A percentile compares a stretch with the other conserved stretches of the same genome.
Conservation (phyloP, 805 yeast species). For the Sporopachydermia lactativora region DNA sequence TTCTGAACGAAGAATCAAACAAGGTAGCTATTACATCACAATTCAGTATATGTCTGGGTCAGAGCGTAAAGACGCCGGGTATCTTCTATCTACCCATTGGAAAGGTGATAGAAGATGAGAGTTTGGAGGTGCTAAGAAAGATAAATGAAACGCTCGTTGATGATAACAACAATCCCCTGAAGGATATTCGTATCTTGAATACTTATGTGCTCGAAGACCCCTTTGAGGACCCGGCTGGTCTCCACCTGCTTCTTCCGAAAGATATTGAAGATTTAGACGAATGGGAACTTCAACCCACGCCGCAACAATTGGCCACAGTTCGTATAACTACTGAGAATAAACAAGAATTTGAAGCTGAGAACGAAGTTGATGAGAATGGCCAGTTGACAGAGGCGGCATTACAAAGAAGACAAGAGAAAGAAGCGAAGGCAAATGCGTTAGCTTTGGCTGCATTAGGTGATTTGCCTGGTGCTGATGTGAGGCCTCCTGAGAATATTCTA, state of each 20-base stretch:
- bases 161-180: conserved; percentile 25
- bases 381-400: conserved; percentile 17
- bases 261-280: conserved; percentile 10
- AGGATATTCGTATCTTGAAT: conserved; percentile 37
- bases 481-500: conserved; percentile 47
- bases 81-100: conserved; percentile 31
- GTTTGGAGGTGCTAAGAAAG: conserved; percentile 27
- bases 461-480: conserved; percentile 38
- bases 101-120: conserved; percentile 31
- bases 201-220: conserved; percentile 41
- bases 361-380: conserved; percentile 7
- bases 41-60: background rate
- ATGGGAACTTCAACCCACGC: conserved; percentile 18
- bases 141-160: conserved; percentile 29
- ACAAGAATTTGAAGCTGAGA: conserved; percentile 12
- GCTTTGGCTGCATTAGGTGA: conserved; percentile 55
- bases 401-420: conserved; percentile 17
- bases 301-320: conserved; percentile 20
- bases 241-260: conserved; percentile 7
- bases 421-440: conserved; percentile 39
- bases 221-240: conserved; percentile 23
- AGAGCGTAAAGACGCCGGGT: background rate
- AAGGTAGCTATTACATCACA: background rate
- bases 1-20: background rate
- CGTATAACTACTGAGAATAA: conserved; percentile 13